Conservation (phyloP, 2,329 filamentous ascomycete species). For the Arthroderma uncinatum region DNA sequence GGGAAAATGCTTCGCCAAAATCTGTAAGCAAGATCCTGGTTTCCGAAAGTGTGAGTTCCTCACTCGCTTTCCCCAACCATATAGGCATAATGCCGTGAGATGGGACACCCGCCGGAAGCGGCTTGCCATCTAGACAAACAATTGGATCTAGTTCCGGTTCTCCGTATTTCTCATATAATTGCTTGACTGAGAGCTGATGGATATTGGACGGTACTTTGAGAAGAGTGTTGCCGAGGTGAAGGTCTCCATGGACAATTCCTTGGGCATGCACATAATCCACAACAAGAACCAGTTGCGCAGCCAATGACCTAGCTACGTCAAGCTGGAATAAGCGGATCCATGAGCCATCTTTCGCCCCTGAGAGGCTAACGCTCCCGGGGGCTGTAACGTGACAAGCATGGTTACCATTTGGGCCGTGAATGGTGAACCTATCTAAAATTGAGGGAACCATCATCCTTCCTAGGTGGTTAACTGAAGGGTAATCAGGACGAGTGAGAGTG, state of each 20-base stretch:
- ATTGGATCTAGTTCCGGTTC: conserved; percentile 13
- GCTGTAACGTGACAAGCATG: conserved; percentile 18
- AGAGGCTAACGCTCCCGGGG: conserved; percentile 17
- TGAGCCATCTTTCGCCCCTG: conserved; percentile 19
- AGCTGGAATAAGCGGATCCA: conserved; percentile 15
- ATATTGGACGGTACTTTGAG: conserved; percentile 16
- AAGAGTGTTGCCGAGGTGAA: conserved; percentile 21
- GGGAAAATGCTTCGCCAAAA: conserved; percentile 15
- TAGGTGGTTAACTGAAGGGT: neutral
- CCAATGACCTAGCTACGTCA: conserved; percentile 17
- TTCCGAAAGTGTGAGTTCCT: conserved; percentile 9
- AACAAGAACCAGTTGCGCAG: conserved; percentile 18
- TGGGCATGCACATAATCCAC: conserved; percentile 19
- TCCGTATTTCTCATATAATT: conserved; percentile 19
- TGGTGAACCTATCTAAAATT: conserved; percentile 21
- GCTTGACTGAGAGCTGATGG: conserved; percentile 15
- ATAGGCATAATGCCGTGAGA: conserved; percentile 8
- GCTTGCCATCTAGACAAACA: conserved; percentile 8
- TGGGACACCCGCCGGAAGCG: conserved; percentile 10
- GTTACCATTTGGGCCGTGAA: conserved; percentile 18
- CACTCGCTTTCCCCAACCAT: conserved; percentile 7
- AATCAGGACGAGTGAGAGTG: neutral
- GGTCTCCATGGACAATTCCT: conserved; percentile 20
- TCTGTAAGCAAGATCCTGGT: conserved; percentile 13
- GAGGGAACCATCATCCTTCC: conserved; percentile 10